Conservation (phyloP, 2,329 filamentous ascomycete genomes). For the Daldinia sp. region DNA sequence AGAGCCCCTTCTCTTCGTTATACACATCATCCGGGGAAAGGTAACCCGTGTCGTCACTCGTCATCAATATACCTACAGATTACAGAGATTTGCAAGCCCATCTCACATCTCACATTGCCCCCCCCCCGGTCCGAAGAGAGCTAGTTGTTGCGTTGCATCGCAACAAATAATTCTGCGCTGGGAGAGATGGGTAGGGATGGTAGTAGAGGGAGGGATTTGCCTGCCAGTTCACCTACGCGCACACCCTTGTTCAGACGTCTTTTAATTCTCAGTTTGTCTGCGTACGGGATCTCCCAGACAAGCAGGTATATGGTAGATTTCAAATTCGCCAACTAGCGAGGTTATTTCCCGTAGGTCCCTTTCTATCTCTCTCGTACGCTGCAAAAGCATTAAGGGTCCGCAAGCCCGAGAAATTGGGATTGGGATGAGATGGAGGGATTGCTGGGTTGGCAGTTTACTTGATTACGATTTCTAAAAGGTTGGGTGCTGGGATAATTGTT, state of each 20-base stretch:
- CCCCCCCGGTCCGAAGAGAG: conserved; percentile 26
- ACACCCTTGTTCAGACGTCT: conserved; percentile 15
- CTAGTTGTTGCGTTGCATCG: conserved; percentile 26
- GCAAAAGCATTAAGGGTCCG: conserved; percentile 24
- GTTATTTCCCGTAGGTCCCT: background rate
- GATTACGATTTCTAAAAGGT: conserved; percentile 3
- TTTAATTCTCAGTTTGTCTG: conserved; percentile 24
- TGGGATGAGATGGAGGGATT: too few species aligned
- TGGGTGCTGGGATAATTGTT: conserved; percentile 12
- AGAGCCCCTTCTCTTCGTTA: conserved; percentile 13
- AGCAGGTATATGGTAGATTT: background rate
- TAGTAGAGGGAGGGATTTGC: conserved; percentile 4
- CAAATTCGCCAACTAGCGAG: background rate
- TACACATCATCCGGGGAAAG: conserved; percentile 22
- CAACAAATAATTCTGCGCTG: conserved; percentile 17
- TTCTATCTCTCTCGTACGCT: conserved; percentile 7
- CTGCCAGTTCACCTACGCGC: conserved; percentile 19
- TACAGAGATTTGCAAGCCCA: conserved; percentile 6
- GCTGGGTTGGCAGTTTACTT: conserved; percentile 2
- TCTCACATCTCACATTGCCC: conserved; percentile 11
- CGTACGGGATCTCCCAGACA: conserved; percentile 3
- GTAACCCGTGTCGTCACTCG: conserved; percentile 30
- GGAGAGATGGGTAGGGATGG: conserved; percentile 18
- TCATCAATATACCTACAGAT: conserved; percentile 15
- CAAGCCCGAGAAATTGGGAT: conserved; percentile 17